Base-by-base conservation (phyloP, 176 grass and related monocot genomes). In the Juncus inflexus region DNA sequence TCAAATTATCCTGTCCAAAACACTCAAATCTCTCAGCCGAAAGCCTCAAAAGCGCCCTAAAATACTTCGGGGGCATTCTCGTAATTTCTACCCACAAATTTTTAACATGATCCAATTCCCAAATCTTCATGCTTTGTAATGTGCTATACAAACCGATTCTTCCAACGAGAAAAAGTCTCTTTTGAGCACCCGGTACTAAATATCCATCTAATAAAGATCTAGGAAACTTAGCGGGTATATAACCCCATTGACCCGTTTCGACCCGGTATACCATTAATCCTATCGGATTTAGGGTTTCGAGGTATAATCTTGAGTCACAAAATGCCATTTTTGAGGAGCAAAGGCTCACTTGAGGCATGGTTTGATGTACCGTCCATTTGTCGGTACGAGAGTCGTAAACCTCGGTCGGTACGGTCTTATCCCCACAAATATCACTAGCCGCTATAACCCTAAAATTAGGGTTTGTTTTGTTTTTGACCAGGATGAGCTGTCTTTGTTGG, bases 1-100 rank as follows among this genome's bases (percentile, higher is more conserved):
- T 97, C 45, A 91, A 78, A 63, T 97, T 97, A 42, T 91, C 92
- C 77, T 97, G 87, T 53, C 92, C 92, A 82, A 97, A 97, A 79
- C 92, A 97, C 64, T 97, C 92, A 4, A 97, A 97, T 59, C 92
- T 83, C 80, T 97, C 92, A 2, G 92, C 87, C 0, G 92, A 97
- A 73, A 97, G 57, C 77, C 92, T 86, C 37, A 97, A 47, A 12
- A 97, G 77, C 37, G 82, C 87, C 63, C 92, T 72, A 16, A 97
- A 97, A 64, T 91, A 79, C 77, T 82, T 97, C 35, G 92, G 92
- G 0, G 87, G 92, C 92, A 97, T 97, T 74, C 87, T 86, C 78
- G 82, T 89, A 12, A 97, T 91, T 62, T 97, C 92, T 41, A 81
- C 79, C 92, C 92, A 97, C 52, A 81, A 42, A 12, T 82, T 89